Conservation (phyloP, 2,329 filamentous ascomycete genomes). For the Hymenoscyphus infarciens region DNA sequence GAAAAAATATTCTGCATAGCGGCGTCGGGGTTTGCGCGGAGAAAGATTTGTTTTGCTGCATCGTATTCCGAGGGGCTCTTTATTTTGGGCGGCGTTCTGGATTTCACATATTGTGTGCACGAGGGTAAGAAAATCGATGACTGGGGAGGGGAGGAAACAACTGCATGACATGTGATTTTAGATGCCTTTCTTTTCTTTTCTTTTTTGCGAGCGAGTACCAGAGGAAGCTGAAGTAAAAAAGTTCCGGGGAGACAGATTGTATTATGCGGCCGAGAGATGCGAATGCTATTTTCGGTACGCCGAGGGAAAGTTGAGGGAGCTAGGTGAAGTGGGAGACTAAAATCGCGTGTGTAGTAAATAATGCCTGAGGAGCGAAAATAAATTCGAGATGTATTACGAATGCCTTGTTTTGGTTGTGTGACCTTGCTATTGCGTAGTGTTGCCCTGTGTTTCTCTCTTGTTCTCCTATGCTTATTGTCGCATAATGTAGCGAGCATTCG, state of each 20-base stretch:
- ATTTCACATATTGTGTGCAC: slow-evolving; percentile 10
- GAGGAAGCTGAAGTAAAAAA: neutral
- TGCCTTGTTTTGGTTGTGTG: neutral
- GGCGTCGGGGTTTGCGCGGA: slow-evolving; percentile 23
- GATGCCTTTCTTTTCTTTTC: slow-evolving; percentile 4
- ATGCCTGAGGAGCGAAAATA: slow-evolving; percentile 3
- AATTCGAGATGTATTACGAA: neutral
- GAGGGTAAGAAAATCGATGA: slow-evolving; percentile 6
- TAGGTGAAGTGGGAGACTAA: neutral
- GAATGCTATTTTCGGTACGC: neutral
- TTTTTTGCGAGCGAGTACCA: neutral
- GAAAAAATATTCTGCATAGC: slow-evolving; percentile 24
- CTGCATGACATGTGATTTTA: slow-evolving; percentile 13
- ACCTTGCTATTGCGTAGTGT: neutral
- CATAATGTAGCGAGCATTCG: neutral
- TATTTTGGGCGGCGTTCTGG: slow-evolving; percentile 18
- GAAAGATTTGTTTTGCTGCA: slow-evolving; percentile 18
- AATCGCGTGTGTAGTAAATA: slow-evolving; percentile 6
- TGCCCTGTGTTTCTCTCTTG: neutral
- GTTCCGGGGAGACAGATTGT: slow-evolving; percentile 4
- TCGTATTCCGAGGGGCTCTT: slow-evolving; percentile 11
- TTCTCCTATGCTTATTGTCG: neutral
- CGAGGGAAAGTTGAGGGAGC: neutral
- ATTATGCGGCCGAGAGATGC: slow-evolving; percentile 5
- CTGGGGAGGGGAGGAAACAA: slow-evolving; percentile 10